These are phyloP conservation scores for Cephalotrichum gorgonifer DNA, from an alignment of 2,329 filamentous ascomycete genomes.

Conservation along the genomic window DNA sequence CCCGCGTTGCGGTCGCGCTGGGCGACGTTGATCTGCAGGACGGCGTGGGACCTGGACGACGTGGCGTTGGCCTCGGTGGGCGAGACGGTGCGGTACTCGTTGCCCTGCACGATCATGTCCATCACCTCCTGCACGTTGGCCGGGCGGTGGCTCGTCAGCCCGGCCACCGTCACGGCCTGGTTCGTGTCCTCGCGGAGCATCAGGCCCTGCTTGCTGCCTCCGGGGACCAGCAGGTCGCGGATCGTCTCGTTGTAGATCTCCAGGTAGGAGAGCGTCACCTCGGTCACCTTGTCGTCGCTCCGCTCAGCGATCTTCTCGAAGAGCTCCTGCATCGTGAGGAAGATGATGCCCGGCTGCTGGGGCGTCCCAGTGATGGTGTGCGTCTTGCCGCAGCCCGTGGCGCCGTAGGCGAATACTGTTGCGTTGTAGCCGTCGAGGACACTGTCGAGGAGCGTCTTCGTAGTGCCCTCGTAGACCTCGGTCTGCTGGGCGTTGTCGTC, in stretches of 20 bases:
- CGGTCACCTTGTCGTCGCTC: slow-evolving; percentile 76
- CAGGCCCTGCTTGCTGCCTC: slow-evolving; percentile 69
- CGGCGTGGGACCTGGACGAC: slow-evolving; percentile 92
- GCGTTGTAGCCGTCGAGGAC: slow-evolving; percentile 97
- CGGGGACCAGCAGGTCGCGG: slow-evolving; percentile 81
- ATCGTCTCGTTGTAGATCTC: slow-evolving; percentile 99
- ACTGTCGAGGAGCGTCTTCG: slow-evolving; percentile 79
- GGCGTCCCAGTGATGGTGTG: slow-evolving; percentile 92
- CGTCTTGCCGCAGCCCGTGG: slow-evolving; percentile 95
- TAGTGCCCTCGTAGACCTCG: slow-evolving; percentile 93
- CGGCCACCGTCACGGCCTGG: slow-evolving; percentile 82
- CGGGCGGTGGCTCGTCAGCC: slow-evolving; percentile 83
- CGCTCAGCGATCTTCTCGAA: slow-evolving; percentile 92
- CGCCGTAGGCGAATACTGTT: slow-evolving; percentile 96
- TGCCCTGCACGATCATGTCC: slow-evolving; percentile 96
- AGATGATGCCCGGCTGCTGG: slow-evolving; percentile 93
- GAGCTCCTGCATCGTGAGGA: slow-evolving; percentile 96
- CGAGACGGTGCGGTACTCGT: slow-evolving; percentile 89
- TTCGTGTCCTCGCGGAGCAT: slow-evolving; percentile 94
- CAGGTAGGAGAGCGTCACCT: slow-evolving; percentile 86
- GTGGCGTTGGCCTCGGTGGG: slow-evolving; percentile 96
- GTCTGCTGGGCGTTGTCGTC: slow-evolving; percentile 88
- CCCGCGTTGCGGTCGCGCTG: slow-evolving; percentile 89
- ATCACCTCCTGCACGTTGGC: slow-evolving; percentile 92
- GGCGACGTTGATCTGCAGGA: slow-evolving; percentile 92